Evolutionary conservation across 768 basidiomycete genomes (phyloP).

Genomic region (Chalciporus piperatus): DNA sequence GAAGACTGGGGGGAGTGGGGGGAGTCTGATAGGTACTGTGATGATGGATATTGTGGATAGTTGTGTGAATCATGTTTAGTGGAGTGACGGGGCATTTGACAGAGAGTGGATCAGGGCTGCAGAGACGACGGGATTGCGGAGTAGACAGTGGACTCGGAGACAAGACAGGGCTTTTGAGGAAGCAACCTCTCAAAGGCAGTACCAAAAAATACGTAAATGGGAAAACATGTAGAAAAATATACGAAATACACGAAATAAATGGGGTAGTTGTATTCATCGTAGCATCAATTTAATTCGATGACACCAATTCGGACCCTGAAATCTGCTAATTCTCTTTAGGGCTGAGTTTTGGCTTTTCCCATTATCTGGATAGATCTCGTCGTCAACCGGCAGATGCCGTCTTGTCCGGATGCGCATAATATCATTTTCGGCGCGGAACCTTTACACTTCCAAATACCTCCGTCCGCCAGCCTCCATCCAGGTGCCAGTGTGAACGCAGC

Average conservation of each 20-base stretch:
- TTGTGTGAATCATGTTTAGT: constrained; percentile 24
- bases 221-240: constrained; percentile 6
- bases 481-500: constrained; percentile 19
- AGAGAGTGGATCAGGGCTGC: constrained; percentile 26
- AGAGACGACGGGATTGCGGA: constrained; percentile 26
- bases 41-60: constrained; percentile 23
- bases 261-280: constrained; percentile 5
- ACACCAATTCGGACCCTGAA: constrained; percentile 34
- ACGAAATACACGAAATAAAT: constrained; percentile 29
- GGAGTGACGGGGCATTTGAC: constrained; percentile 32
- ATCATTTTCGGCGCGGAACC: constrained; percentile 32
- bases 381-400: constrained; percentile 30
- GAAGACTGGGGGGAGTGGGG: constrained; percentile 4
- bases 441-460: constrained; percentile 17
- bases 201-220: constrained; percentile 36
- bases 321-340: constrained; percentile 25
- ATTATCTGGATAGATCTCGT: constrained; percentile 28
- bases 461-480: not conserved
- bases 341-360: constrained; percentile 35
- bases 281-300: constrained; percentile 27
- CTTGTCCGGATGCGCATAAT: constrained; percentile 23
- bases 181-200: constrained; percentile 33
- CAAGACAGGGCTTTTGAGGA: constrained; percentile 32
- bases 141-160: constrained; percentile 20
- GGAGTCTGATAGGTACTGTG: constrained; percentile 28